Evolutionary conservation across 2,329 filamentous ascomycete species (phyloP).

Genomic region (Aotearoamyces nothofagi): DNA sequence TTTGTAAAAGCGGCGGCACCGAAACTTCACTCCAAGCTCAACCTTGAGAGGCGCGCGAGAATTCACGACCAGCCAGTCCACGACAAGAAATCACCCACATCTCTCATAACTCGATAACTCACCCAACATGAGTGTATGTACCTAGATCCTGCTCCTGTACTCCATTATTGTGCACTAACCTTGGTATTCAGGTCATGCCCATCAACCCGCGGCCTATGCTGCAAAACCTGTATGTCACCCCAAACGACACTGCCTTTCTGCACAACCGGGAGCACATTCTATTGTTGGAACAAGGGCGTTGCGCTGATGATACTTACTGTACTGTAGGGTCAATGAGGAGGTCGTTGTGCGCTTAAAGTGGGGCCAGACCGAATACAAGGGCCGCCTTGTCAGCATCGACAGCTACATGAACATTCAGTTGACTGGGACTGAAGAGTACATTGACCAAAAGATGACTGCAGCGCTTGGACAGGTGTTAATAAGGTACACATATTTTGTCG

Average conservation of each 20-base stretch:
- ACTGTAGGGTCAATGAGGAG: slow-evolving; percentile 78
- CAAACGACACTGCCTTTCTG: too few species aligned
- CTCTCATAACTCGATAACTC: too few species aligned
- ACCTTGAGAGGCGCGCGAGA: slow-evolving; percentile 4
- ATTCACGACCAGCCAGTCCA: slow-evolving; percentile 7
- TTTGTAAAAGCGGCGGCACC: slow-evolving; percentile 1
- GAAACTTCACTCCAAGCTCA: slow-evolving; percentile 1
- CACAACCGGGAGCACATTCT: too few species aligned
- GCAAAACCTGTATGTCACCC: slow-evolving; percentile 72
- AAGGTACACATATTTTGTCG: slow-evolving; percentile 35
- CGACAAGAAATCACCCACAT: slow-evolving; percentile 10
- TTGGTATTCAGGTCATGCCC: slow-evolving; percentile 56
- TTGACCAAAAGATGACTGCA: slow-evolving; percentile 74
- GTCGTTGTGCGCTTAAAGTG: slow-evolving; percentile 92
- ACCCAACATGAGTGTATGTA: slow-evolving; percentile 23
- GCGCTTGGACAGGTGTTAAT: slow-evolving; percentile 85
- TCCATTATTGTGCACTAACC: slow-evolving; percentile 10
- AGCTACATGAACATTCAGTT: slow-evolving; percentile 99
- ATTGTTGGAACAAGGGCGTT: slow-evolving; percentile 1
- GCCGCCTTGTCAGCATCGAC: slow-evolving; percentile 81
- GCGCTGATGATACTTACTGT: not conserved
- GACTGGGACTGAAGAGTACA: slow-evolving; percentile 79
- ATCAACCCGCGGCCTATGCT: slow-evolving; percentile 96
- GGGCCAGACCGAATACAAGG: slow-evolving; percentile 96
- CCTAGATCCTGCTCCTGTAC: slow-evolving; percentile 1